Base-by-base conservation (phyloP, 306 rosid genomes). In the Argentina anserina region DNA sequence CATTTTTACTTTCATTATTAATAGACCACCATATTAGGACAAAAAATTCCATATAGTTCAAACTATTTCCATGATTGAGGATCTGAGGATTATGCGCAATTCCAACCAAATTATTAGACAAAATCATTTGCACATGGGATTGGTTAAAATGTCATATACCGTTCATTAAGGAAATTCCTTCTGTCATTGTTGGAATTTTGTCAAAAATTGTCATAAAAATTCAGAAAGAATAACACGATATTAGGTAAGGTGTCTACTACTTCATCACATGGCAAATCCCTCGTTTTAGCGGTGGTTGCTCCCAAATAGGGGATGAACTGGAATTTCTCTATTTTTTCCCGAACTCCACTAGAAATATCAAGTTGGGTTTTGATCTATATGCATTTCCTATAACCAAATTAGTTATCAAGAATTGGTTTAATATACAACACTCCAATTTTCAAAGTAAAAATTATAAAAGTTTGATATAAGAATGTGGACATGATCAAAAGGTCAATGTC, bases 161-260 rank as follows among this genome's bases (percentile, higher is more conserved):
- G 2, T 46, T 31, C 63, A 43, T 13, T 46, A 37, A 49, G 31
- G 37, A 17, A 17, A 15, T 9, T 53, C 17, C 71, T 33, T 26
- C 28, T 77, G 71, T 50, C 76, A 47, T 39, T 36, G 33, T 58
- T 37, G 31, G 40, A 42, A 17, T 36, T 71, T 39, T 65, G 10
- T 17, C 26, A 11, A 5, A 50, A 37, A 15, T 21, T 0, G 40
- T 50, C 10, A 3, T 53, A 25, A 18, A 67, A 37, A 25, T 66
- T 18, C 7, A 34, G 77, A 75, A 70, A 55, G 74, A 65, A 65
- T 33, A 28, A 29, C 69, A 12, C 52, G n/a, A 59, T 56, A 72
- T 53, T 46, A 37, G 77, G 66, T 26, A 26, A 61, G 77, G 58
- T 80, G 78, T 46, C 74, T 36, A 61, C 65, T 37, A 70, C 33